Base-by-base conservation (phyloP, 2,329 filamentous ascomycete species). In the Penicillium paneum region DNA sequence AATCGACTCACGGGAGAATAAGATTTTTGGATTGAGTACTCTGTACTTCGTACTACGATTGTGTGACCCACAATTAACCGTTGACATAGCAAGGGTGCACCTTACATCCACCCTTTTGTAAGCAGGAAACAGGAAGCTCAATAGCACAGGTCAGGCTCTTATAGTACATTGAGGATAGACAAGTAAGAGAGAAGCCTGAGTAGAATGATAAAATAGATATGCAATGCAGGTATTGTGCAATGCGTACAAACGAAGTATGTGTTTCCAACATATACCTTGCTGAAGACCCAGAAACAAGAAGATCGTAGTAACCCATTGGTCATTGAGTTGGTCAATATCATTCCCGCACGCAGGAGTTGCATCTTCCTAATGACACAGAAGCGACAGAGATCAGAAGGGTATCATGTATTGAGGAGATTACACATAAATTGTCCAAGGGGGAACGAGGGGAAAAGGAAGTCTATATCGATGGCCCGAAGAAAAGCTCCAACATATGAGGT, bases 401-500 rank as follows among this genome's bases (percentile, higher is more conserved):
- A 44, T 43, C 31, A 36, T 28, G 24, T n/a, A 49, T 39, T 35
- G 15, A 36, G n/a, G 21, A 28, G n/a, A 26, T 21, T 21, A 19
- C 17, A 24, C 21, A 39, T 26, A 31, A 34, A 50, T 50, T 19
- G n/a, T 31, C 15, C 8, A 11, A 38, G 19, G 31, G 17, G 12
- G 39, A 31, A 45, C 5, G 31, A 52, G 49, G 46, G 31, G 46
- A 29, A 36, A 48, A 58, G 21, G 50, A 61, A 59, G 38, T 62
- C 58, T 61, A 62, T 59, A 54, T 31, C 36, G 15, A 42, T 54
- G 55, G 49, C 49, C 26, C 29, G 56, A 52, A 53, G 51, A 44
- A 53, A 53, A 55, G 32, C 48, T 28, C 29, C 44, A 26, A 43
- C 29, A 42, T 41, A 38, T 55, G n/a, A 29, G 21, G 38, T 35